These are phyloP conservation scores for Colletotrichum spaethianum DNA, from an alignment of 2,329 filamentous ascomycete genomes.

Conservation along the genomic window DNA sequence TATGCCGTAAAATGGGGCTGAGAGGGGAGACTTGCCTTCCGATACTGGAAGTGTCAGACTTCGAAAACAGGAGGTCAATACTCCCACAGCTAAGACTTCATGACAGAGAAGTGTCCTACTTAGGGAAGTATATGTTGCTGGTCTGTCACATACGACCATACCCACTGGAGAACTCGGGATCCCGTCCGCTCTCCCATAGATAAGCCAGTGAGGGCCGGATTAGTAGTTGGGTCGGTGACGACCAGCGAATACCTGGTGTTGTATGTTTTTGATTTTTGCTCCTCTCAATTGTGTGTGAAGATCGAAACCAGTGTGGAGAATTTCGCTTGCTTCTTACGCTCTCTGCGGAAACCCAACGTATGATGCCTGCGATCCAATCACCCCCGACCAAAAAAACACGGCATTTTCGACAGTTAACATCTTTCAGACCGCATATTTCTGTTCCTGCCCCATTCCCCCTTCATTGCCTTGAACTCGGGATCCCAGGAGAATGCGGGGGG, in stretches of 20 bases:
- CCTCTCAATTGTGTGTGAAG: neutral
- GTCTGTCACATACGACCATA: conserved; percentile 10
- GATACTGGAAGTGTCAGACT: no score
- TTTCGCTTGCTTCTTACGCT: neutral
- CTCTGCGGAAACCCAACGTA: neutral
- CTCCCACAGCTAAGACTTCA: no score
- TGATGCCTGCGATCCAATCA: neutral
- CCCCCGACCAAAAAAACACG: neutral
- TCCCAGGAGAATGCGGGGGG: neutral
- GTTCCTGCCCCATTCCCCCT: neutral
- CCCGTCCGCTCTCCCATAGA: no score
- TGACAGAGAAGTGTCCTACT: no score
- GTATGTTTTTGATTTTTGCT: neutral
- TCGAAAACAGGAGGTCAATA: no score
- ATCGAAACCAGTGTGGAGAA: no score
- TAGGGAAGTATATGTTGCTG: no score
- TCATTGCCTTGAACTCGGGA: neutral
- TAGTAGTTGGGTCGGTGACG: conserved; percentile 9
- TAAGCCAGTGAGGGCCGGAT: conserved; percentile 7
- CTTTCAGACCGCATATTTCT: neutral
- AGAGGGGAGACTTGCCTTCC: no score
- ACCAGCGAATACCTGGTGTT: conserved; percentile 25
- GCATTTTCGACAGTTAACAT: neutral
- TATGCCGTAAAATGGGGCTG: no score
- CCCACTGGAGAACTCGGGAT: conserved; percentile 34